Conservation (phyloP, 2,329 filamentous ascomycete species). For the Colletotrichum sp. region DNA sequence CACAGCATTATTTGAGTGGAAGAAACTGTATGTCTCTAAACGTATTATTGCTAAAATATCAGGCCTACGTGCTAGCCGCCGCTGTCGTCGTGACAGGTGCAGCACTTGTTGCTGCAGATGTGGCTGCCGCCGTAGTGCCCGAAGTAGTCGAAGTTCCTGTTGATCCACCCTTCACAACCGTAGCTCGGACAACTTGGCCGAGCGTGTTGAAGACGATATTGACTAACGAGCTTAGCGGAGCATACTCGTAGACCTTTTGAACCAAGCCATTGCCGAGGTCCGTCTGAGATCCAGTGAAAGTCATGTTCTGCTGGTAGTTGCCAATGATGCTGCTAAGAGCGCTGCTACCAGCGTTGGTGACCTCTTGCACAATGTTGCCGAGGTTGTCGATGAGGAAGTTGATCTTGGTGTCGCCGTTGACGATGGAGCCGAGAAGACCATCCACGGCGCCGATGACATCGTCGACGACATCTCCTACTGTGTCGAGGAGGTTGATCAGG, state of each 20-base stretch:
- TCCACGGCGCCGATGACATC: slow-evolving; percentile 62
- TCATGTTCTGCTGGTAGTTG: slow-evolving; percentile 65
- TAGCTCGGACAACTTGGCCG: slow-evolving; percentile 59
- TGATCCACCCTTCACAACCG: slow-evolving; percentile 30
- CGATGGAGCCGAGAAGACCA: slow-evolving; percentile 63
- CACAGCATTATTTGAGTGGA: neutral
- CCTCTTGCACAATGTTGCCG: slow-evolving; percentile 67
- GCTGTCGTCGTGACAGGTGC: neutral
- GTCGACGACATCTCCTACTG: slow-evolving; percentile 56
- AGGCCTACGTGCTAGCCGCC: neutral
- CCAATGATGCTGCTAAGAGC: slow-evolving; percentile 59
- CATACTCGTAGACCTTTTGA: slow-evolving; percentile 59
- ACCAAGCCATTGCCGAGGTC: slow-evolving; percentile 39
- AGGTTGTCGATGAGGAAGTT: slow-evolving; percentile 66
- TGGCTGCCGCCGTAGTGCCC: neutral
- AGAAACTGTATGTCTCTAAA: neutral
- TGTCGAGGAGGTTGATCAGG: slow-evolving; percentile 60
- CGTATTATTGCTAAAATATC: neutral
- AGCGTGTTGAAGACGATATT: slow-evolving; percentile 61
- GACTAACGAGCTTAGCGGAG: slow-evolving; percentile 53
- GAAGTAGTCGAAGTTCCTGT: slow-evolving; percentile 6
- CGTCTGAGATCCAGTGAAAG: slow-evolving; percentile 39
- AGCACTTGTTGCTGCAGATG: neutral
- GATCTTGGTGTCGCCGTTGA: slow-evolving; percentile 57
- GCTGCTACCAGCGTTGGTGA: slow-evolving; percentile 48